These are phyloP conservation scores for Hymenoscyphus fructigenus DNA, from an alignment of 2,329 filamentous ascomycete genomes.

Conservation along the genomic window DNA sequence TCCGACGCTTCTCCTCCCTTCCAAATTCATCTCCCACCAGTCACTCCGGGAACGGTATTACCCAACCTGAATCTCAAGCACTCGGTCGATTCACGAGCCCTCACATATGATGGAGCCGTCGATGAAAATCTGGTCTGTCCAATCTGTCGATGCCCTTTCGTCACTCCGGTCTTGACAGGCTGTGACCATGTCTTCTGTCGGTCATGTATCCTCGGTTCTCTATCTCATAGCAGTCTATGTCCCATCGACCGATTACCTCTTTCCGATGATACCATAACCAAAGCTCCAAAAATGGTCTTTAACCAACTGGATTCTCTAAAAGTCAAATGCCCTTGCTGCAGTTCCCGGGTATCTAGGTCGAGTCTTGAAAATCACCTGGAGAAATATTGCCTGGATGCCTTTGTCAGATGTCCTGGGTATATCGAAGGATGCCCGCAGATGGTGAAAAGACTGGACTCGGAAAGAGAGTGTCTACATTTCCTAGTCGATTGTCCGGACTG, in stretches of 20 bases:
- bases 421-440: slow-evolving; percentile 48
- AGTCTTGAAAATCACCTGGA: slow-evolving; percentile 56
- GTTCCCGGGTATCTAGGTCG: slow-evolving; percentile 50
- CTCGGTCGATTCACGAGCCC: slow-evolving; percentile 36
- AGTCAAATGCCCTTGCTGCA: slow-evolving; percentile 61
- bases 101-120: slow-evolving; percentile 38
- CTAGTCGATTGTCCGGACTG: slow-evolving; percentile 55
- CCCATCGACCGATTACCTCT: slow-evolving; percentile 57
- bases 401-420: slow-evolving; percentile 51
- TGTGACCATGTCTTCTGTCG: slow-evolving; percentile 68
- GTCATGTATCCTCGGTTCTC: slow-evolving; percentile 50
- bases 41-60: not conserved
- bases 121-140: slow-evolving; percentile 43
- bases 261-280: slow-evolving; percentile 36
- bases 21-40: slow-evolving; percentile 4
- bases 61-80: slow-evolving; percentile 25
- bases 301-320: slow-evolving; percentile 61
- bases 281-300: slow-evolving; percentile 47
- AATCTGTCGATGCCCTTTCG: slow-evolving; percentile 58
- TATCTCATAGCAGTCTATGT: slow-evolving; percentile 47
- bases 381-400: slow-evolving; percentile 55
- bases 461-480: slow-evolving; percentile 56
- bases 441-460: slow-evolving; percentile 50
- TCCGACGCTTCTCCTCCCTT: slow-evolving; percentile 12
- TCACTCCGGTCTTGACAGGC: slow-evolving; percentile 58